These are phyloP conservation scores for Fagus crenata DNA, from an alignment of 306 rosid species.

Conservation along the genomic window DNA sequence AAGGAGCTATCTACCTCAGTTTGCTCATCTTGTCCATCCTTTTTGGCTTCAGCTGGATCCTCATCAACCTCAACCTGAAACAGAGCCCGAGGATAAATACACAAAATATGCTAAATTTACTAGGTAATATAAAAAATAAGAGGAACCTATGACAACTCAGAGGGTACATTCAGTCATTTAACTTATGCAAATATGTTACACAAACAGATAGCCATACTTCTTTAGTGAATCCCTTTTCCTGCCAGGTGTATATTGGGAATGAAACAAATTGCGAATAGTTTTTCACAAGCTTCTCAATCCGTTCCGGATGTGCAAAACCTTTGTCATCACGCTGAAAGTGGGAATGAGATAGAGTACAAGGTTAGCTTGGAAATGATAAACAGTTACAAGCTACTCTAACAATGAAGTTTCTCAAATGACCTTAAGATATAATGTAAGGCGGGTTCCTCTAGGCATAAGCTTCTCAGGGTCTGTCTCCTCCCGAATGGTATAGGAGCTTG, in stretches of 20 bases:
- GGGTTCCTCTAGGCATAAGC: constrained; percentile 83
- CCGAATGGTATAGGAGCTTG: constrained; percentile 82
- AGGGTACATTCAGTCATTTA: neutral
- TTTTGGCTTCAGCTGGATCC: constrained; percentile 71
- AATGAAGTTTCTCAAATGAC: constrained; percentile 26
- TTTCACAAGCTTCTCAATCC: constrained; percentile 81
- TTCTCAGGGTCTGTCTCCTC: constrained; percentile 92
- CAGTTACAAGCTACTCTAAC: neutral
- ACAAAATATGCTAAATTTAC: constrained; percentile 4
- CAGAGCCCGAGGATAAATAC: constrained; percentile 16
- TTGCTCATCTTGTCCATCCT: constrained; percentile 63
- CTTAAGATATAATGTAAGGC: constrained; percentile 81
- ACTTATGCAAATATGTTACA: constrained; percentile 2
- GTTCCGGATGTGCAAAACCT: constrained; percentile 87
- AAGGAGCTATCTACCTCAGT: constrained; percentile 53
- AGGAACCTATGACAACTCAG: neutral
- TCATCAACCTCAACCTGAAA: constrained; percentile 89
- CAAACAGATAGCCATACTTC: constrained; percentile 49
- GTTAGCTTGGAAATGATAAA: constrained; percentile 26
- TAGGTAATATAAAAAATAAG: neutral
- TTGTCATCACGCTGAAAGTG: constrained; percentile 76
- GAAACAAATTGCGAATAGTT: constrained; percentile 93
- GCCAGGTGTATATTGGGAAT: constrained; percentile 93
- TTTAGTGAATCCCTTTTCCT: constrained; percentile 87
- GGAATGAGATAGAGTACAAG: neutral